These are phyloP conservation scores for Exophiala xenobiotica DNA, from an alignment of 2,329 filamentous ascomycete genomes.

Conservation along the genomic window DNA sequence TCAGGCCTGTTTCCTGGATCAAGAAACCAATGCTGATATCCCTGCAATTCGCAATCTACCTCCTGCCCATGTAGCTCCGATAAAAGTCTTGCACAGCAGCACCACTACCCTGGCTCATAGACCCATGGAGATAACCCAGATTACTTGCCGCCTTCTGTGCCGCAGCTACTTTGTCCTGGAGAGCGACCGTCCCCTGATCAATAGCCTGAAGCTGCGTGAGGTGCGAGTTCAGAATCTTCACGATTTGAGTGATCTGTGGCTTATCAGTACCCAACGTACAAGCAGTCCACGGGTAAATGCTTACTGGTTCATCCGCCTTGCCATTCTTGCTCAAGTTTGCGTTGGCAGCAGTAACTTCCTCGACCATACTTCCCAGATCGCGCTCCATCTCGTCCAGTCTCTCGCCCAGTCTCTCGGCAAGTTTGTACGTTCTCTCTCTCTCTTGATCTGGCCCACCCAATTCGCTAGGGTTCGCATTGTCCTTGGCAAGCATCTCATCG, in stretches of 20 bases:
- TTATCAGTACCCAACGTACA: slow-evolving; percentile 10
- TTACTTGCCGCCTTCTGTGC: slow-evolving; percentile 69
- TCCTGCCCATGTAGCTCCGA: slow-evolving; percentile 76
- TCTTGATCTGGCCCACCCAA: slow-evolving; percentile 90
- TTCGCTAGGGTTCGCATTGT: slow-evolving; percentile 55
- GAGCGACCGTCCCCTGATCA: slow-evolving; percentile 75
- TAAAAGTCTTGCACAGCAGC: slow-evolving; percentile 85
- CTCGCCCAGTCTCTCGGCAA: slow-evolving; percentile 89
- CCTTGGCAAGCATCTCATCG: slow-evolving; percentile 77
- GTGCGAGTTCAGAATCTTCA: slow-evolving; percentile 90
- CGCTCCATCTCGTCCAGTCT: slow-evolving; percentile 90
- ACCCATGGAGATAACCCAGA: slow-evolving; percentile 38
- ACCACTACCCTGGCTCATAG: slow-evolving; percentile 56
- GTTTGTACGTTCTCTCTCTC: slow-evolving; percentile 88
- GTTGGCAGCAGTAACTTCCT: slow-evolving; percentile 95
- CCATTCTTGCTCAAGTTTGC: slow-evolving; percentile 82
- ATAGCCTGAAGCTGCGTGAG: slow-evolving; percentile 91
- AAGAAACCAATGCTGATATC: neutral
- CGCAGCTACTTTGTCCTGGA: slow-evolving; percentile 77
- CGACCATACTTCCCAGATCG: slow-evolving; percentile 92
- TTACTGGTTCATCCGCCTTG: slow-evolving; percentile 83
- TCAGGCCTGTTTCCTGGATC: neutral
- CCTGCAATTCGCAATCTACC: slow-evolving; percentile 33
- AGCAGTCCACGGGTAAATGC: slow-evolving; percentile 37
- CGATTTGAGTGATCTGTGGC: slow-evolving; percentile 82